phyloP scores from a whole-genome alignment of 768 basidiomycete genomes.

The Tylopilus intermedius region DNA sequence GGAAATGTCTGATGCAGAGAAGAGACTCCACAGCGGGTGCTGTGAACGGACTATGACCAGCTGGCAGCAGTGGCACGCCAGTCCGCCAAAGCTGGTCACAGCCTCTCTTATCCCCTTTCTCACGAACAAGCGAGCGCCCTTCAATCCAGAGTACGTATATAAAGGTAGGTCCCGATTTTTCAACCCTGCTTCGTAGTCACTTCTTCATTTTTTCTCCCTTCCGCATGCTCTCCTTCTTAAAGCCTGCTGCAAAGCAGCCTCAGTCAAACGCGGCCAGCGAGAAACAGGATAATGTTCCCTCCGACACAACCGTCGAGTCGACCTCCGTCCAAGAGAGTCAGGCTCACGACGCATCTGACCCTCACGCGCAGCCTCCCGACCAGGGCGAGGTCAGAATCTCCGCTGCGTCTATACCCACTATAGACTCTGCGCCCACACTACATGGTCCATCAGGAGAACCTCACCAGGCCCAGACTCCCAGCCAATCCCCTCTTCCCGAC shows the following conservation, averaged over 20 bases:
- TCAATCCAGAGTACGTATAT: constrained; percentile 22
- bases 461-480: background rate
- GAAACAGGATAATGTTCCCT: background rate
- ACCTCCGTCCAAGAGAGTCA: background rate
- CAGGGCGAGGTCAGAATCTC: constrained; percentile 13
- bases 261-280: background rate
- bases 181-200: constrained; percentile 2
- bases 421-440: constrained; percentile 22
- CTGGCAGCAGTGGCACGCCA: background rate
- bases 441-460: constrained; percentile 12
- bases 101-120: constrained; percentile 16
- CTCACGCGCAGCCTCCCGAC: background rate
- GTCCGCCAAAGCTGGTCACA: background rate
- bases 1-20: background rate
- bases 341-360: background rate
- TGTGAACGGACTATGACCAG: background rate
- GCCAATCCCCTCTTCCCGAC: constrained; percentile 16
- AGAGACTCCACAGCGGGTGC: background rate
- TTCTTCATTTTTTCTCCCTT: background rate
- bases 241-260: constrained; percentile 13
- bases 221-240: constrained; percentile 27
- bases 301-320: constrained; percentile 4
- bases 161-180: constrained; percentile 12
- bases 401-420: constrained; percentile 18
- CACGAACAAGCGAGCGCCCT: constrained; percentile 23